Conservation (phyloP, 371 early-diverging fungal species). For the Mortierella sp. region DNA sequence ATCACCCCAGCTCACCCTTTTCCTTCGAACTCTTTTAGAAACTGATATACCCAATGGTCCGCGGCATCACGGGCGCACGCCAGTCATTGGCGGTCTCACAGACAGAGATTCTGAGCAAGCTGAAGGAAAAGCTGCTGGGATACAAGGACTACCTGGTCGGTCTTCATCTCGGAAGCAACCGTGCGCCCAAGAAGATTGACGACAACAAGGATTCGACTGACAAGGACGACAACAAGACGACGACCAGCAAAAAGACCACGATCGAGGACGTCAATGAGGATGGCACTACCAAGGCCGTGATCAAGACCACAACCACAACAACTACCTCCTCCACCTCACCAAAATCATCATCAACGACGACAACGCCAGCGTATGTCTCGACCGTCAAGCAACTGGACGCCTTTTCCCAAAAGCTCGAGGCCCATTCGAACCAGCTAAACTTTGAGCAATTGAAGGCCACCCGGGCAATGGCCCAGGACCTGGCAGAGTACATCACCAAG, state of each 20-base stretch:
- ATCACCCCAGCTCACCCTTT: too few relatives aligned
- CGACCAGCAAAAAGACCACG: constrained; percentile 21
- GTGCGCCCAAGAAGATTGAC: constrained; percentile 26
- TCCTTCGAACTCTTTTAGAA: constrained; percentile 23
- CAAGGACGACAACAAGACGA: background rate
- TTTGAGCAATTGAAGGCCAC: constrained; percentile 54
- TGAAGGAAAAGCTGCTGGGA: constrained; percentile 50
- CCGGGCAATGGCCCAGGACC: constrained; percentile 45
- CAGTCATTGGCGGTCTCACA: constrained; percentile 52
- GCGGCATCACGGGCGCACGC: constrained; percentile 54
- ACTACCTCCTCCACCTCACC: constrained; percentile 5
- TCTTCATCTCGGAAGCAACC: constrained; percentile 41
- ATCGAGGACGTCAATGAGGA: constrained; percentile 39
- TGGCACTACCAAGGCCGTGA: background rate
- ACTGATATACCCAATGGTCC: constrained; percentile 55
- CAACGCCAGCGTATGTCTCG: constrained; percentile 8
- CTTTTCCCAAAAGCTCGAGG: constrained; percentile 42
- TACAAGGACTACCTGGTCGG: constrained; percentile 46
- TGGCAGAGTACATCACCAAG: constrained; percentile 58
- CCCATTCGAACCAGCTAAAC: constrained; percentile 33
- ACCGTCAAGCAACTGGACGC: constrained; percentile 49
- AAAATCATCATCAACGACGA: background rate
- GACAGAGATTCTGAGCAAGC: constrained; percentile 48
- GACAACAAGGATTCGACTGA: constrained; percentile 19
- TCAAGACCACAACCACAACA: background rate